Evolutionary conservation across 345 rosid species (phyloP), one percentile per base, ranked within the genome.

Genomic region (Mangifera indica): DNA sequence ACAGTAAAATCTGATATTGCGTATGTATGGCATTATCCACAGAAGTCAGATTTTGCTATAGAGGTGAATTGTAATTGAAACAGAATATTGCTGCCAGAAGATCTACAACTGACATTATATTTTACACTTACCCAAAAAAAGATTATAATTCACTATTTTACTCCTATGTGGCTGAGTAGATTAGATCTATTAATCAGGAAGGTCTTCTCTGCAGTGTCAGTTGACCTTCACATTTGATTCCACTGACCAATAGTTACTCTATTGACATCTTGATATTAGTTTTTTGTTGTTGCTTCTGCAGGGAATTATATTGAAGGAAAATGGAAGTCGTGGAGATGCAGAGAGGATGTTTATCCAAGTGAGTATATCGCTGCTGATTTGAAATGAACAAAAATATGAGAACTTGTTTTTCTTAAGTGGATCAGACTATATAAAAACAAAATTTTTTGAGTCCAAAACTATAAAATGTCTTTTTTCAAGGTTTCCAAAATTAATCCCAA

Each of bases 341-440:
- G 97, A 89, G 87, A 92, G 98, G 86, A 94, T 94, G 98, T 92
- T 94, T 81, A 94, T 94, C 63, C 98, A 94, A 78, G 98, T 94
- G 76, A 89, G 85, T 72, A 66, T 66, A 76, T 66, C 34, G n/a
- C 18, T 37, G 13, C 56, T 64, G 21, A 17, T 12, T 42, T 10
- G 21, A 17, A 9, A 17, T 44, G 45, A 7, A 58, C 57, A 59
- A 14, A 44, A 9, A 55, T 11, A 42, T 24, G 62, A 64, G 44
- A 42, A 26, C 70, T 29, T 44, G 34, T 15, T 70, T 14, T 37
- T 6, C 42, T 37, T 37, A 37, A 37, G 42, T 37, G 42, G 8
- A 37, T 5, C 42, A 37, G 42, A 37, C 7, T 37, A 37, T 37
- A 37, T 37, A 37, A 37, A 37, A 5, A 5, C 9, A 6, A 7